phyloP scores from a whole-genome alignment of 345 rosid species.

The Eucalyptus urophylla region DNA sequence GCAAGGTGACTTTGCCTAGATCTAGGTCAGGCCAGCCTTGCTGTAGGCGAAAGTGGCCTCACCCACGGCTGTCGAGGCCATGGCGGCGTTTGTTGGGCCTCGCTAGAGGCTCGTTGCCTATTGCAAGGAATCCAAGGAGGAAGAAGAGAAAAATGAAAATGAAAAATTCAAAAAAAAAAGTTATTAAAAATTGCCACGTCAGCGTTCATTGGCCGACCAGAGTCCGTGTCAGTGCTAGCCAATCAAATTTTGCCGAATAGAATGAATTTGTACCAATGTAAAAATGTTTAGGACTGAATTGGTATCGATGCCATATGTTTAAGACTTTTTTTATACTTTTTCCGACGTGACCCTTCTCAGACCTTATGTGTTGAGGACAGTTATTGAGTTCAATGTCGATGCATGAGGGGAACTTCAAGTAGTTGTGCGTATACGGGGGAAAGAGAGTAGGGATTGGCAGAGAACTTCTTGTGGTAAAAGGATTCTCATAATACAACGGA shows the following conservation, averaged over 20 bases:
- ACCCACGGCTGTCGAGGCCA: too few species aligned
- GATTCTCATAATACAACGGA: not conserved
- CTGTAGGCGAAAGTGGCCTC: accelerated
- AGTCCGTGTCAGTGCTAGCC: too few species aligned
- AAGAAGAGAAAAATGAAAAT: too few species aligned
- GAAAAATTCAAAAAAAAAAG: too few species aligned
- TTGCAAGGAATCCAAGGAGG: too few species aligned
- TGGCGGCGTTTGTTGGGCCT: too few species aligned
- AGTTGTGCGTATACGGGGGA: not conserved
- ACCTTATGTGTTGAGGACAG: not conserved
- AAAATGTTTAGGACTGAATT: accelerated
- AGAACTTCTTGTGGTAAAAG: not conserved
- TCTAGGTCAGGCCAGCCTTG: too few species aligned
- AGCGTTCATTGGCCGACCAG: accelerated
- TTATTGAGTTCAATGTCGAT: not conserved
- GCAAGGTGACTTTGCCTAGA: accelerated
- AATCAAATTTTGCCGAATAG: accelerated
- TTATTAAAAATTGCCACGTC: too few species aligned
- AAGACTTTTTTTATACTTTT: too few species aligned
- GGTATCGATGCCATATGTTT: accelerated
- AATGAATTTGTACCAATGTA: too few species aligned
- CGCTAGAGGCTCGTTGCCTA: accelerated
- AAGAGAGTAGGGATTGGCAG: not conserved
- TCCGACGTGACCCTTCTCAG: accelerated
- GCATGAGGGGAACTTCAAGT: not conserved